Percentiles rank a stretch among this genome's conserved stretches.
Evolutionary conservation across 345 rosid genomes (phyloP).

Genomic region (Brassica rapa): DNA sequence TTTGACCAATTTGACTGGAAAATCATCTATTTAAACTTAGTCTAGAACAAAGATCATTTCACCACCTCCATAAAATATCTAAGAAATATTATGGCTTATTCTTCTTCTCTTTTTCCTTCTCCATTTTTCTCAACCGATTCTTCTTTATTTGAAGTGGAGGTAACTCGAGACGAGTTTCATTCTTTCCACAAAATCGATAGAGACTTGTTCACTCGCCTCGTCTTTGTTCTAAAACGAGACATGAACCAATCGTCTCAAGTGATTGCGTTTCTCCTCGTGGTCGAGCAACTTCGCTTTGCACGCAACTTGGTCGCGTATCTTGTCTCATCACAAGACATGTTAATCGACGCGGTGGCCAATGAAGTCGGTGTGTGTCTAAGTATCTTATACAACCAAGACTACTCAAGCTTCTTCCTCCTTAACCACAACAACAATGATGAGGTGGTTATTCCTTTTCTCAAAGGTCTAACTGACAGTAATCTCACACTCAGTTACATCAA

Average conservation of each 20-base stretch:
- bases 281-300: constrained; percentile 42
- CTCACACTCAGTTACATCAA: constrained; percentile 43
- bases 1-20: neutral
- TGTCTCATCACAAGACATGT: constrained; percentile 30
- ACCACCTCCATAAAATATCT: neutral
- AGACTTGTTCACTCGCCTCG: constrained; percentile 47
- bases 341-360: constrained; percentile 45
- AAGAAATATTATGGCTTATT: neutral
- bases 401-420: neutral
- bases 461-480: constrained; percentile 20
- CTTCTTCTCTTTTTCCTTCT: neutral
- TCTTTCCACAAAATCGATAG: constrained; percentile 61
- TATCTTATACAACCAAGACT: constrained; percentile 26
- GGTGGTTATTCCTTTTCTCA: constrained; percentile 31
- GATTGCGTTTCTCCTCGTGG: constrained; percentile 53
- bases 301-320: constrained; percentile 33
- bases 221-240: constrained; percentile 47
- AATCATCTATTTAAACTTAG: neutral
- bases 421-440: neutral
- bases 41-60: neutral
- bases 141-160: neutral
- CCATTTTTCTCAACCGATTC: neutral
- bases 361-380: constrained; percentile 50
- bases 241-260: constrained; percentile 47
- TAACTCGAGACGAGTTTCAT: constrained; percentile 45